A percentile compares a stretch with the other conserved stretches of the same genome.
Conservation (phyloP, 2,329 filamentous ascomycete species). For the Mycosphaerella arachidis region DNA sequence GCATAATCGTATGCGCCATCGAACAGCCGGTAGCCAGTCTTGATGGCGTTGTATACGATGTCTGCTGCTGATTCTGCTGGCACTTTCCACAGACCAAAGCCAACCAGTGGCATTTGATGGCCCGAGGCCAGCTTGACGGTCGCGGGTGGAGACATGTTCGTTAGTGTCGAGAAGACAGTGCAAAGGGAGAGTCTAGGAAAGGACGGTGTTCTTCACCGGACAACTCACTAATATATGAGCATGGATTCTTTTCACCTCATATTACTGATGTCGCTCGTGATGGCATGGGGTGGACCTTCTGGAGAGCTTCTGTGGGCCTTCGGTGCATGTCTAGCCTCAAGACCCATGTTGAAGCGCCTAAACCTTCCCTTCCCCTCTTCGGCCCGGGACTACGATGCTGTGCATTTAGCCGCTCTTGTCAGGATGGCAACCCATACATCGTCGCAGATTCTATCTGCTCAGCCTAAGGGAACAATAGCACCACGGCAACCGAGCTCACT, state of each 20-base stretch:
- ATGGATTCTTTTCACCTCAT: background rate
- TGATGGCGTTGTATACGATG: conserved; percentile 64
- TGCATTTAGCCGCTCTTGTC: background rate
- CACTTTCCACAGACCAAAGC: conserved; percentile 76
- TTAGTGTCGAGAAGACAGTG: background rate
- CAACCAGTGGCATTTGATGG: conserved; percentile 62
- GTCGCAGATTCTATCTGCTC: background rate
- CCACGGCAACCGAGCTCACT: background rate
- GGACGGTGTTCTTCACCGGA: background rate
- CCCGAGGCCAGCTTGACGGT: conserved; percentile 17
- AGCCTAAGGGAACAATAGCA: background rate
- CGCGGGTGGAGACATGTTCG: background rate
- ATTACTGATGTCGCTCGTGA: background rate
- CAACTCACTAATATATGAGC: background rate
- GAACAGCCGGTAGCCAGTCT: conserved; percentile 52
- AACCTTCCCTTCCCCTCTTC: background rate
- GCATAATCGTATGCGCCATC: conserved; percentile 61
- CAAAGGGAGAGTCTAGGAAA: background rate
- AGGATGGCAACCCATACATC: background rate
- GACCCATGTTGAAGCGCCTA: background rate
- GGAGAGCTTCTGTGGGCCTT: background rate
- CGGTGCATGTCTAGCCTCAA: background rate
- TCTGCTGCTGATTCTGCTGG: conserved; percentile 64
- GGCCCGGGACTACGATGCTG: background rate
- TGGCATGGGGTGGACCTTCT: background rate